These are phyloP conservation scores for Dacryopinax primogenitus DNA, from an alignment of 768 basidiomycete genomes.

Conservation along the genomic window DNA sequence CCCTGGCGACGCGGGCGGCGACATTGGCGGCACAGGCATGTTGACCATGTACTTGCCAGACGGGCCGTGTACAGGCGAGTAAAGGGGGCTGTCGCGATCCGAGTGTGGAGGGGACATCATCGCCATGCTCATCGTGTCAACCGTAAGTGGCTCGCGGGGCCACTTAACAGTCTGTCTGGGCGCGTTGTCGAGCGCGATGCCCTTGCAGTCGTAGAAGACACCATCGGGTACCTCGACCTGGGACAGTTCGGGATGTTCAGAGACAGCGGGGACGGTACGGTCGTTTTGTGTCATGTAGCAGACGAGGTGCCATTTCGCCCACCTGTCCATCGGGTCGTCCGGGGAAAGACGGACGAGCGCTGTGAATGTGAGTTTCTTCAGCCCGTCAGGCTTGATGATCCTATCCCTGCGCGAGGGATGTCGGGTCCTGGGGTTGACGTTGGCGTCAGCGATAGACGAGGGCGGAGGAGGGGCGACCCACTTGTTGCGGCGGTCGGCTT, in stretches of 20 bases:
- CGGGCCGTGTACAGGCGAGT: constrained; percentile 8
- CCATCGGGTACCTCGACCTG: neutral
- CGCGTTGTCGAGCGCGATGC: neutral
- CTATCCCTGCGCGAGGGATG: constrained; percentile 3
- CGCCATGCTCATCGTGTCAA: too few relatives aligned
- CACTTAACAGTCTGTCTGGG: neutral
- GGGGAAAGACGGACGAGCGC: neutral
- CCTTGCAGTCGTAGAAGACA: neutral
- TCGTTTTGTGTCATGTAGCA: neutral
- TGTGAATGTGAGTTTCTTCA: neutral
- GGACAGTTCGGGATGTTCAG: neutral
- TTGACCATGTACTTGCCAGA: neutral
- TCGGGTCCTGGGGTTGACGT: neutral
- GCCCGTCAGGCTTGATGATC: neutral
- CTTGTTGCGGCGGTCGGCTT: constrained; percentile 10
- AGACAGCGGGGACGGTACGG: neutral
- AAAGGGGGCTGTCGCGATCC: neutral
- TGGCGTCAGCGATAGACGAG: neutral
- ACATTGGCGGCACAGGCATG: constrained; percentile 2
- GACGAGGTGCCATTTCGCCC: neutral
- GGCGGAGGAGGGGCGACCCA: neutral
- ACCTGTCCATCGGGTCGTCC: neutral
- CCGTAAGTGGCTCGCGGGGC: neutral
- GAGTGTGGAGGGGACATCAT: neutral
- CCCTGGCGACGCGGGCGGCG: neutral